Evolutionary conservation across 2,329 filamentous ascomycete species (phyloP).

Genomic region (Fusarium nodosum): DNA sequence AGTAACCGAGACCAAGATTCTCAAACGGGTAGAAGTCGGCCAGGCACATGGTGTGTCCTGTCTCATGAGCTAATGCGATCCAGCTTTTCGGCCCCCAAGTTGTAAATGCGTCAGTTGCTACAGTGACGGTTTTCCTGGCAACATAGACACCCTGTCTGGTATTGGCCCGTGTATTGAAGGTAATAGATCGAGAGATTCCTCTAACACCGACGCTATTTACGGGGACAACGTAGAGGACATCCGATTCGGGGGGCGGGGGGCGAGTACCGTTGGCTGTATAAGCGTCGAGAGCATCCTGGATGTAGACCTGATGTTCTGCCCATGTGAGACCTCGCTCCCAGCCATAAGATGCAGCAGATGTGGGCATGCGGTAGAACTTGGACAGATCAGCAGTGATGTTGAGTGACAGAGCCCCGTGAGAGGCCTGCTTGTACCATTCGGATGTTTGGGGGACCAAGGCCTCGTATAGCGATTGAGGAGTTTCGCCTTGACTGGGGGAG

Average conservation of each 20-base stretch:
- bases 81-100: constrained; percentile 50
- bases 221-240: constrained; percentile 41
- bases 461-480: constrained; percentile 45
- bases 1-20: constrained; percentile 45
- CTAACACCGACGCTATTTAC: constrained; percentile 9
- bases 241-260: constrained; percentile 22
- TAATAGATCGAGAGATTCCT: constrained; percentile 21
- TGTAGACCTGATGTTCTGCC: constrained; percentile 30
- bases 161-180: constrained; percentile 1
- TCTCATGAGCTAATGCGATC: constrained; percentile 54
- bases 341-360: constrained; percentile 47
- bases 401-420: constrained; percentile 40
- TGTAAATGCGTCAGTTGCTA: constrained; percentile 52
- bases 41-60: constrained; percentile 56
- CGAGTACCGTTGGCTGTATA: constrained; percentile 21
- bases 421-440: constrained; percentile 49
- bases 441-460: constrained; percentile 32
- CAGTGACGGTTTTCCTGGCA: constrained; percentile 49
- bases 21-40: constrained; percentile 54
- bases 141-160: constrained; percentile 6
- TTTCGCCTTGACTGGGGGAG: constrained; percentile 39
- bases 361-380: constrained; percentile 49
- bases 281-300: constrained; percentile 39
- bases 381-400: constrained; percentile 44
- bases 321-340: constrained; percentile 31